These are phyloP conservation scores for Chlorociboria aeruginascens DNA, from an alignment of 495 filamentous ascomycete species.

Conservation along the genomic window DNA sequence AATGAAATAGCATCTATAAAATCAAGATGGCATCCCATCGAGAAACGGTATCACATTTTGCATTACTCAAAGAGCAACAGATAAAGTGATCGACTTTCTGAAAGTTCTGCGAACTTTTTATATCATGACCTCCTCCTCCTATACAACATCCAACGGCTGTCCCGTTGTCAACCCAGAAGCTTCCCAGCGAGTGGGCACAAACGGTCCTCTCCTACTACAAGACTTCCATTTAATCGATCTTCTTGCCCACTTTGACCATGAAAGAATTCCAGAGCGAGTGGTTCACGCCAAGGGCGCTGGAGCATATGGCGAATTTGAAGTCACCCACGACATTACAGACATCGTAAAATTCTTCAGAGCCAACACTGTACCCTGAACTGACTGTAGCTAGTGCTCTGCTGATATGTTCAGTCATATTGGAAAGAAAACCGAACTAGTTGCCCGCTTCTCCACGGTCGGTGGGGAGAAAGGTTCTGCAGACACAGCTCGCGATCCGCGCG, in stretches of 20 bases:
- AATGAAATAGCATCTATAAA: too few relatives aligned
- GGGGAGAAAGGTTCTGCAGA: conserved; percentile 60
- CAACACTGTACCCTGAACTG: background rate
- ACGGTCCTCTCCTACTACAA: conserved; percentile 43
- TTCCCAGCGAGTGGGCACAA: conserved; percentile 22
- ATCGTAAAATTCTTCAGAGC: background rate
- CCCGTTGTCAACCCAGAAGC: conserved; percentile 26
- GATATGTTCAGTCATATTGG: conserved; percentile 39
- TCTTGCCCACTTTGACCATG: conserved; percentile 53
- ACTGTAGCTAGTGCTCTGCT: conserved; percentile 11
- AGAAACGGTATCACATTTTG: too few relatives aligned
- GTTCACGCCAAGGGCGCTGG: conserved; percentile 71
- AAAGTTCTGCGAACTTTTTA: too few relatives aligned
- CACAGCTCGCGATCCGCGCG: conserved; percentile 59
- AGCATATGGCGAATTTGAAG: conserved; percentile 61
- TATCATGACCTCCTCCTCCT: conserved; percentile 18
- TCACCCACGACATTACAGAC: conserved; percentile 30
- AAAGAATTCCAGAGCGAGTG: conserved; percentile 54
- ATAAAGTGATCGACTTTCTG: too few relatives aligned
- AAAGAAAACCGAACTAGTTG: conserved; percentile 38
- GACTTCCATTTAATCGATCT: conserved; percentile 49
- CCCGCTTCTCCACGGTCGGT: conserved; percentile 59
- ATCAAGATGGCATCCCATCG: too few relatives aligned
- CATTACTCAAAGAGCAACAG: too few relatives aligned
- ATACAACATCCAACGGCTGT: conserved; percentile 46